A percentile compares a stretch with the other conserved stretches of the same genome.
phyloP scores from a whole-genome alignment of 2,329 filamentous ascomycete genomes.

The Clonostachys rhizophaga region DNA sequence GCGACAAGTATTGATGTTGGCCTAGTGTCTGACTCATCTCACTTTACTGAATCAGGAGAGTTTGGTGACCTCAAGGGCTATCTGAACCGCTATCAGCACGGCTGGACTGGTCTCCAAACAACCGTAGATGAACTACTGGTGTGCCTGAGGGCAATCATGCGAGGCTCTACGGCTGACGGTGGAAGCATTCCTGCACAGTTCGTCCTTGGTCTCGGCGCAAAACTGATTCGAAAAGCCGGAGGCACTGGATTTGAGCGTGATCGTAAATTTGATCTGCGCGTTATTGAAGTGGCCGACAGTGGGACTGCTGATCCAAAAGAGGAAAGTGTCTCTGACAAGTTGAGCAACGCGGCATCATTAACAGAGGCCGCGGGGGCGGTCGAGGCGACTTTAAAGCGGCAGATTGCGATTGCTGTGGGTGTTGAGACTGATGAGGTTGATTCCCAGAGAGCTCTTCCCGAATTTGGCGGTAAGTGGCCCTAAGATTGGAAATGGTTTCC shows the following conservation, averaged over 20 bases:
- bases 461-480: slow-evolving; percentile 2
- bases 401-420: slow-evolving; percentile 1
- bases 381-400: slow-evolving; percentile 1
- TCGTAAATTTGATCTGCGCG: slow-evolving; percentile 3
- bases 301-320: background rate
- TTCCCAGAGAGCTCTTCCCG: slow-evolving; percentile 1
- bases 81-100: slow-evolving; percentile 5
- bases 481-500: background rate
- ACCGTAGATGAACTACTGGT: slow-evolving; percentile 1
- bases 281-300: background rate
- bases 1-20: slow-evolving; percentile 6
- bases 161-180: slow-evolving; percentile 1
- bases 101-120: slow-evolving; percentile 1
- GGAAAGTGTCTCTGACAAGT: background rate
- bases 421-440: slow-evolving; percentile 3
- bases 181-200: slow-evolving; percentile 1
- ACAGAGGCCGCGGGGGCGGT: slow-evolving; percentile 1
- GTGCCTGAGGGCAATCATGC: slow-evolving; percentile 2
- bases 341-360: background rate
- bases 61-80: slow-evolving; percentile 6
- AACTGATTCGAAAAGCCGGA: background rate
- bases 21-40: slow-evolving; percentile 8
- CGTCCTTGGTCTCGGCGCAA: slow-evolving; percentile 3
- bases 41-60: slow-evolving; percentile 5
- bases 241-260: background rate